A percentile compares a stretch with the other conserved stretches of the same genome.
Evolutionary conservation across 2,329 filamentous ascomycete genomes (phyloP).

Genomic region (Fusarium ambrosium): DNA sequence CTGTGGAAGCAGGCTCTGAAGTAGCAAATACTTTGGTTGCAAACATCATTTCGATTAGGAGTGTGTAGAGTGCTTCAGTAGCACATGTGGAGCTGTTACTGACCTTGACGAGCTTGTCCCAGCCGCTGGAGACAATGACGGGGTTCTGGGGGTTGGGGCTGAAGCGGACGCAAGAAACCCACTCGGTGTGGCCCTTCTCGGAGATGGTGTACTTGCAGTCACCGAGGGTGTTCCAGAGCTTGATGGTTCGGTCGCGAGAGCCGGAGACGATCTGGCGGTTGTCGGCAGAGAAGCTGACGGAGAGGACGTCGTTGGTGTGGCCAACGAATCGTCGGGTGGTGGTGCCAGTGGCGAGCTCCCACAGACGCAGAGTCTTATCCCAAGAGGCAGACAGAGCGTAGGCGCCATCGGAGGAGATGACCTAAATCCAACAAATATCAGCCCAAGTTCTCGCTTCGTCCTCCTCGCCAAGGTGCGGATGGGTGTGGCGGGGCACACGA

Average conservation of each 20-base stretch:
- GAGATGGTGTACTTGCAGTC: slow-evolving; percentile 99
- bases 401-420: slow-evolving; percentile 99
- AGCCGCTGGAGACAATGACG: slow-evolving; percentile 97
- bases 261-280: slow-evolving; percentile 99
- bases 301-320: slow-evolving; percentile 99
- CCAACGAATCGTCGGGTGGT: slow-evolving; percentile 99
- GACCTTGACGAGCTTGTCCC: slow-evolving; percentile 99
- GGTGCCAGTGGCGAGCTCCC: slow-evolving; percentile 97
- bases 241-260: slow-evolving; percentile 98
- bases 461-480: slow-evolving; percentile 19
- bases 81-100: slow-evolving; percentile 56
- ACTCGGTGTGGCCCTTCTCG: slow-evolving; percentile 99
- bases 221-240: slow-evolving; percentile 99
- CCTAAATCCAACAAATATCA: slow-evolving; percentile 65
- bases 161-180: slow-evolving; percentile 99
- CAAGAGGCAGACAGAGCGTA: slow-evolving; percentile 99
- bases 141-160: slow-evolving; percentile 99
- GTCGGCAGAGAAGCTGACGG: slow-evolving; percentile 99
- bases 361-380: slow-evolving; percentile 99
- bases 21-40: slow-evolving; percentile 99
- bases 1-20: slow-evolving; percentile 88
- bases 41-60: slow-evolving; percentile 83
- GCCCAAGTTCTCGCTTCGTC: slow-evolving; percentile 33
- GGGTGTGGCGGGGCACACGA: slow-evolving; percentile 24
- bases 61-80: neutral